Percentiles rank a stretch among this genome's conserved stretches.
phyloP scores from a whole-genome alignment of 108 stramenopile genomes.

The Cyclostephanos tholiformis region DNA sequence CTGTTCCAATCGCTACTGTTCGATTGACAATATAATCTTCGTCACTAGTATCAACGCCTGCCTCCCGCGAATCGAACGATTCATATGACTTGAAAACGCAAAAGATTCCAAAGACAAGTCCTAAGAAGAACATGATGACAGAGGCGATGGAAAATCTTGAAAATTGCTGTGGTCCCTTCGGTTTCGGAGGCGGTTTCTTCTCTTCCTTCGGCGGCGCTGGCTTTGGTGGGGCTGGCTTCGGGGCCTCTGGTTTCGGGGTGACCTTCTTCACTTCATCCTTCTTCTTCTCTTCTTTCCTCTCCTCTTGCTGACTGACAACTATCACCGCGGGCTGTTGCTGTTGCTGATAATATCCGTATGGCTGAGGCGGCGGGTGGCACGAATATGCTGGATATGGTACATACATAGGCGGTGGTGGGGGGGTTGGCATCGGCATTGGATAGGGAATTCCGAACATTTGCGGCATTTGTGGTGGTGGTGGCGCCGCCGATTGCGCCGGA shows the following conservation, averaged over 20 bases:
- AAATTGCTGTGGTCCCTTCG: slow-evolving; percentile 10
- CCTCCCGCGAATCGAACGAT: background rate
- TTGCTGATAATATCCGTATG: background rate
- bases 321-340: slow-evolving; percentile 6
- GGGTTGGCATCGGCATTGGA: slow-evolving; percentile 15
- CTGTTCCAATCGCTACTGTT: slow-evolving; percentile 20
- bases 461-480: slow-evolving; percentile 16
- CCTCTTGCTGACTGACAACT: slow-evolving; percentile 3
- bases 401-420: slow-evolving; percentile 10
- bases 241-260: background rate
- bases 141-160: slow-evolving; percentile 10
- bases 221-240: slow-evolving; percentile 3
- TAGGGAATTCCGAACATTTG: slow-evolving; percentile 14
- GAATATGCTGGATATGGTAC: slow-evolving; percentile 9
- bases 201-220: background rate
- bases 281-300: slow-evolving; percentile 11
- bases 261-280: slow-evolving; percentile 3
- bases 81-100: slow-evolving; percentile 9
- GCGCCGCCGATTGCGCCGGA: slow-evolving; percentile 1
- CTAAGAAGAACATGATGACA: slow-evolving; percentile 16
- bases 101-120: background rate
- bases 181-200: background rate
- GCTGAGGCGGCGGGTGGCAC: background rate
- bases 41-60: background rate
- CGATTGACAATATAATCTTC: slow-evolving; percentile 5